phyloP scores from a whole-genome alignment of 805 yeast species.

The Saturnispora serradocipensis region DNA sequence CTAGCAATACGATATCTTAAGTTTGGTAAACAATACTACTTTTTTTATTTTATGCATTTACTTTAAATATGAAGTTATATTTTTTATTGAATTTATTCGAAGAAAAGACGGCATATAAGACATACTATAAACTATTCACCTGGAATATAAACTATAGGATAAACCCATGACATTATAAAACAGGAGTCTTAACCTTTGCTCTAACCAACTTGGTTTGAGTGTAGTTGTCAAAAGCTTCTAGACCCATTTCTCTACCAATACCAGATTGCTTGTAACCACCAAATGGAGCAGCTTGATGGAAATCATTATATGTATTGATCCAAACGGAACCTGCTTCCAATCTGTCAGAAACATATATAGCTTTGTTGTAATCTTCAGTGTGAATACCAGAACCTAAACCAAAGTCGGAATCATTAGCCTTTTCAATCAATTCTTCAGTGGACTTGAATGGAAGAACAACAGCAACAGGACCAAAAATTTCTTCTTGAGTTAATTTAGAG shows the following conservation, averaged over 20 bases:
- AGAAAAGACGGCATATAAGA: neutral
- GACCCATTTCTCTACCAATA: constrained; percentile 68
- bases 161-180: constrained; percentile 10
- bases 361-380: constrained; percentile 59
- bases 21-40: neutral
- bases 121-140: neutral
- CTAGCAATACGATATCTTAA: too few relatives aligned
- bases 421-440: constrained; percentile 62
- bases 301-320: constrained; percentile 67
- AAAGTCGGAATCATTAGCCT: constrained; percentile 69
- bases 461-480: constrained; percentile 86
- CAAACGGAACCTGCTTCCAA: constrained; percentile 75
- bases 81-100: neutral
- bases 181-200: constrained; percentile 27
- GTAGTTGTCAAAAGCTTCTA: constrained; percentile 58
- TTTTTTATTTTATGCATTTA: too few relatives aligned
- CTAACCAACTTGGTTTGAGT: constrained; percentile 71
- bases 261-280: constrained; percentile 66
- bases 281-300: constrained; percentile 59
- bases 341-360: constrained; percentile 54
- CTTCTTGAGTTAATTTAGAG: constrained; percentile 71
- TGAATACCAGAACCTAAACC: constrained; percentile 89
- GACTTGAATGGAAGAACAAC: constrained; percentile 65
- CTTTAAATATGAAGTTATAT: too few relatives aligned
- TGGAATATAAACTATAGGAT: neutral